Base-by-base conservation (phyloP, 140 eudicot genomes). In the Bidens hawaiensis region DNA sequence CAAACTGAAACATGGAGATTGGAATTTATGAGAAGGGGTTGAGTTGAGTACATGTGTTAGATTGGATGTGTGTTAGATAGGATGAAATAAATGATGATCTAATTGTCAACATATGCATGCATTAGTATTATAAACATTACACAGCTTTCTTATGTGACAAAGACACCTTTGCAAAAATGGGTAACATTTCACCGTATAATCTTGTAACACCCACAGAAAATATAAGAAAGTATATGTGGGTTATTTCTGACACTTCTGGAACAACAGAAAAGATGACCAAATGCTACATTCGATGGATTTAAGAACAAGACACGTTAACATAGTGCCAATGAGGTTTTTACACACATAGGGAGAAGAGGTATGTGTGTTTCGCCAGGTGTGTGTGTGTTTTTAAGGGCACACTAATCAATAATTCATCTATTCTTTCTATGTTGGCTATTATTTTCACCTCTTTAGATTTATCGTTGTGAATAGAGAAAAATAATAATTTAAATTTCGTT, bases 361-460 rank as follows among this genome's bases (percentile, higher is more conserved):
- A 26, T 55, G 46, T 72, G 71, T 42, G 62, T n/a, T 71, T 62
- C 0, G 61, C 22, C 38, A 4, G 18, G 75, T 69, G 67, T 46
- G 17, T 60, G n/a, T n/a, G n/a, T n/a, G n/a, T n/a, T n/a, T 48
- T 70, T 34, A 46, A 19, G 55, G 78, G 67, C 78, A 72, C 78
- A 58, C 1, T 23, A 43, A 55, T n/a, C 61, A 64, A 73, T 72
- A 24, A 45, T 45, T 31, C n/a, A 25, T 43, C 33, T 9, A 5
- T 38, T 60, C 15, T 31, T 47, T 43, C 4, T 19, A 10, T 45
- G 5, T 4, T 31, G 25, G 60, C n/a, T n/a, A n/a, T n/a, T n/a
- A n/a, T n/a, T n/a, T n/a, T n/a, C n/a, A n/a, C n/a, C n/a, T n/a
- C n/a, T n/a, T n/a, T n/a, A n/a, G n/a, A n/a, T n/a, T n/a, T n/a